phyloP scores from a whole-genome alignment of 1,284 basidiomycete genomes.

The Papiliotrema flavescens region DNA sequence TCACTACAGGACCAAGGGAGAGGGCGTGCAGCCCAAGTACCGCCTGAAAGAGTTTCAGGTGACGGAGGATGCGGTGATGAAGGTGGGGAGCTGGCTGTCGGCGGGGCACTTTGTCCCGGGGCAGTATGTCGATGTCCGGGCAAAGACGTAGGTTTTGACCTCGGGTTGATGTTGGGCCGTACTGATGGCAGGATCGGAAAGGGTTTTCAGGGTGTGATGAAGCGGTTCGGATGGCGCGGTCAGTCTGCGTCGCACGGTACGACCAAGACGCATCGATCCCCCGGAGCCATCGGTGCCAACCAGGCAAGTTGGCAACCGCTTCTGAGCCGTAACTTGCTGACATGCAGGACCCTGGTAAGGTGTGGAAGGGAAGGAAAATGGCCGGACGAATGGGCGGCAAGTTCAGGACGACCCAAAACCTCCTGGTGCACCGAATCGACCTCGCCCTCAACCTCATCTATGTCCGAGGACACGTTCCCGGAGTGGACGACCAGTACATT shows the following conservation, averaged over 20 bases:
- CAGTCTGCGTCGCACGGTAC: constrained; percentile 93
- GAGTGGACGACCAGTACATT: constrained; percentile 56
- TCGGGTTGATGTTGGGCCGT: background rate
- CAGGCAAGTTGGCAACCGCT: constrained; percentile 60
- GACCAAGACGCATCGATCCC: constrained; percentile 87
- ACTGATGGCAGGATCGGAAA: constrained; percentile 79
- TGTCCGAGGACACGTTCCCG: constrained; percentile 61
- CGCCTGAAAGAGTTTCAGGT: constrained; percentile 87
- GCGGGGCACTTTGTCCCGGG: constrained; percentile 97
- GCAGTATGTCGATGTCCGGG: constrained; percentile 90
- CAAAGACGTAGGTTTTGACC: constrained; percentile 67
- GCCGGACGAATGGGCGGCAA: constrained; percentile 86
- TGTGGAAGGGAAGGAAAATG: constrained; percentile 98
- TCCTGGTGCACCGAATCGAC: constrained; percentile 85
- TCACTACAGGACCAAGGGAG: constrained; percentile 77
- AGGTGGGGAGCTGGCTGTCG: constrained; percentile 82
- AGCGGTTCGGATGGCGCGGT: constrained; percentile 91
- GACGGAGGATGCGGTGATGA: constrained; percentile 81
- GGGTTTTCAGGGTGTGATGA: constrained; percentile 97
- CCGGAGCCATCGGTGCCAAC: constrained; percentile 91
- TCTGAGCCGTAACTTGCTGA: constrained; percentile 1
- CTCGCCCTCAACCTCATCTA: constrained; percentile 79
- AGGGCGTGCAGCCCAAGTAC: constrained; percentile 78
- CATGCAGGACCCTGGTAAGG: constrained; percentile 81
- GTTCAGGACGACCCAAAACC: constrained; percentile 81